A percentile compares a stretch with the other conserved stretches of the same genome.
Evolutionary conservation across 352 stramenopile genomes (phyloP).

Genomic region (Plasmopara muralis): DNA sequence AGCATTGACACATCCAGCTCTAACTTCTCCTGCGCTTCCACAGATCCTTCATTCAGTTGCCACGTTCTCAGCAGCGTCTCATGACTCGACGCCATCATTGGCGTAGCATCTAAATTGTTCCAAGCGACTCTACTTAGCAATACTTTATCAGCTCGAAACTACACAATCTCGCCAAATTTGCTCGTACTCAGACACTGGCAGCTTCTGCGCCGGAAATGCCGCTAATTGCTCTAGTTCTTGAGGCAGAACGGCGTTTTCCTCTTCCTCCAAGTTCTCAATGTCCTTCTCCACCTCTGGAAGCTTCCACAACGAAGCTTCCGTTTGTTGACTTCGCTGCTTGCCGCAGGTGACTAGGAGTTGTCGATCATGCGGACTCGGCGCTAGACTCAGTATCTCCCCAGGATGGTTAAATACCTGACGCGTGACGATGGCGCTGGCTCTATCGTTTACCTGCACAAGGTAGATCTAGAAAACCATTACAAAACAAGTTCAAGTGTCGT

Average conservation of each 20-base stretch:
- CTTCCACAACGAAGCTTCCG: constrained; percentile 44
- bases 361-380: constrained; percentile 39
- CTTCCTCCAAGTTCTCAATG: constrained; percentile 1
- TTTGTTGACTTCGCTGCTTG: constrained; percentile 31
- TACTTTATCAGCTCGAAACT: constrained; percentile 2
- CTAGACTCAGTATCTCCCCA: constrained; percentile 43
- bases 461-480: constrained; percentile 29
- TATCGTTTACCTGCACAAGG: constrained; percentile 51
- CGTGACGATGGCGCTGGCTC: constrained; percentile 31
- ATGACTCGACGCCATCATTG: constrained; percentile 34
- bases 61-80: constrained; percentile 48
- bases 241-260: constrained; percentile 1
- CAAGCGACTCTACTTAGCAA: constrained; percentile 32
- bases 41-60: constrained; percentile 30
- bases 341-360: constrained; percentile 50
- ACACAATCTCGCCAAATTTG: not conserved
- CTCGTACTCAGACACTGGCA: constrained; percentile 37
- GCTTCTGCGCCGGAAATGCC: constrained; percentile 37
- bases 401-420: constrained; percentile 35
- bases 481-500: constrained; percentile 5
- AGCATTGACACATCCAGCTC: constrained; percentile 49
- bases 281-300: constrained; percentile 22
- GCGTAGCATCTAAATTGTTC: constrained; percentile 18
- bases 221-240: constrained; percentile 32
- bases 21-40: constrained; percentile 35